phyloP scores from a whole-genome alignment of 306 rosid species.

The Rosa chinensis region DNA sequence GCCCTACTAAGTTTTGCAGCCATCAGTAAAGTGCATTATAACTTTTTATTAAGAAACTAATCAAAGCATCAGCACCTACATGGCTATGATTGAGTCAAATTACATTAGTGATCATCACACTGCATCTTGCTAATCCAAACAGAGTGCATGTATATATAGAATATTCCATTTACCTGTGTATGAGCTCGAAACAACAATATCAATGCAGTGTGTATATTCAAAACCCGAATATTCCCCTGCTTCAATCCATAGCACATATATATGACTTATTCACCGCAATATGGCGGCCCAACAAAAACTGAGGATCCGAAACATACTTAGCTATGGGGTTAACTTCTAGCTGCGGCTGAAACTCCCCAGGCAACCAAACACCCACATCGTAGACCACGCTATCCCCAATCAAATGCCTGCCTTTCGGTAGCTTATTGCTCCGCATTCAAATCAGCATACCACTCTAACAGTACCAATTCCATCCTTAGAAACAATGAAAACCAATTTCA shows the following conservation, averaged over 20 bases:
- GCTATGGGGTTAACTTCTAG: constrained; percentile 94
- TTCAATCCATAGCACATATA: constrained; percentile 86
- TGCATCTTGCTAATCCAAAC: no score
- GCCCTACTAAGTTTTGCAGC: background rate
- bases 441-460: no score
- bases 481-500: no score
- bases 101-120: no score
- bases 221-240: constrained; percentile 86
- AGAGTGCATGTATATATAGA: no score
- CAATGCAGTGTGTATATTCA: constrained; percentile 81
- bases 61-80: no score
- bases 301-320: constrained; percentile 90
- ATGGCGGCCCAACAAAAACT: constrained; percentile 86
- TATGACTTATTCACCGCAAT: constrained; percentile 91
- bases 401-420: constrained; percentile 80
- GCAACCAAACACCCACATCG: constrained; percentile 72
- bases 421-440: constrained; percentile 71
- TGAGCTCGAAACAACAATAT: constrained; percentile 88
- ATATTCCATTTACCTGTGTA: constrained; percentile 55
- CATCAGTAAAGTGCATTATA: background rate
- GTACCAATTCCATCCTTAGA: no score
- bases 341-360: constrained; percentile 92
- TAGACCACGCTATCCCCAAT: constrained; percentile 66
- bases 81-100: no score
- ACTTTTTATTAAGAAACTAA: background rate